Conservation (phyloP, 75 land plant species). For the Sequoiadendron giganteum region DNA sequence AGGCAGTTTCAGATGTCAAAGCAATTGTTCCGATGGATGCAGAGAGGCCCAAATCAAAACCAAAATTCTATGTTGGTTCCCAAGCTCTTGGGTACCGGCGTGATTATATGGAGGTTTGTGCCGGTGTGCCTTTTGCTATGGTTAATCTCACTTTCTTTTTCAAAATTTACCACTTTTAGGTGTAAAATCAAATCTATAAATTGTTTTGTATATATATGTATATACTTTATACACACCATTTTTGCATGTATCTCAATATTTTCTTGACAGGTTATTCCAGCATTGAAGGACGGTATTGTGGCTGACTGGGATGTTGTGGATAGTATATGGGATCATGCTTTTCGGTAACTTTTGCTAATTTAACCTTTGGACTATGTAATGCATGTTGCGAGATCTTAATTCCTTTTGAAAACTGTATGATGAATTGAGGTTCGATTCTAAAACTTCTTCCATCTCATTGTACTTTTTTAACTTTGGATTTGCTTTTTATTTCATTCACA, state of each 20-base stretch:
- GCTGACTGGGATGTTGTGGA: conserved; percentile 98
- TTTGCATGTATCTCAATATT: not conserved
- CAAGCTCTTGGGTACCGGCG: conserved; percentile 79
- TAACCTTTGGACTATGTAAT: not conserved
- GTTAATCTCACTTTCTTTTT: not conserved
- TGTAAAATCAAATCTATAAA: not conserved
- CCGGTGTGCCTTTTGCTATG: not conserved
- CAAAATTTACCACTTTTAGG: not conserved
- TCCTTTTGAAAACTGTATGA: not conserved
- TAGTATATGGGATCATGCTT: conserved; percentile 93
- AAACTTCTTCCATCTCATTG: not conserved
- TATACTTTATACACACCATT: not conserved
- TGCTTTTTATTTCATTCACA: not conserved
- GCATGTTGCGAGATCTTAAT: not conserved
- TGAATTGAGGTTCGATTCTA: not conserved
- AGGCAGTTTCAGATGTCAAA: conserved; percentile 48
- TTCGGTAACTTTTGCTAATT: conserved; percentile 45
- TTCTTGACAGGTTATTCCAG: conserved; percentile 74
- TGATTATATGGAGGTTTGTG: conserved; percentile 86
- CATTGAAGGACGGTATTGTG: conserved; percentile 87
- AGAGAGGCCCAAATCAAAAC: conserved; percentile 59
- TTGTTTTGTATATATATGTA: not conserved
- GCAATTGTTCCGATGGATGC: conserved; percentile 27
- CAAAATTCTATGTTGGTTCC: conserved; percentile 78
- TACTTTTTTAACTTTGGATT: not conserved